Conservation (phyloP, 805 yeast species). For the Schwanniomyces sp. region DNA sequence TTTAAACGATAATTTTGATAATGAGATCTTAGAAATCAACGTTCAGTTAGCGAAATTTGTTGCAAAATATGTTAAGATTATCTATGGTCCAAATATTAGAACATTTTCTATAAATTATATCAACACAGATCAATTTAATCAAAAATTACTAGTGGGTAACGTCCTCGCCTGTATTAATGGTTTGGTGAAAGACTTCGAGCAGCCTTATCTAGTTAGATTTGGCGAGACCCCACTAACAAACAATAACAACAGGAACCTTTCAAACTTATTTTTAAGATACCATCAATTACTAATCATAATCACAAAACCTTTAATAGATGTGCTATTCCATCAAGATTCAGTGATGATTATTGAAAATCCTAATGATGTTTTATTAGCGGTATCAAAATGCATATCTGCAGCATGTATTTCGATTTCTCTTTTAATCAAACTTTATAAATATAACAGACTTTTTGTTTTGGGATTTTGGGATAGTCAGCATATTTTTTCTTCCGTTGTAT, state of each 20-base stretch:
- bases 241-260: slow-evolving; percentile 22
- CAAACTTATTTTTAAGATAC: slow-evolving; percentile 36
- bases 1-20: slow-evolving; percentile 29
- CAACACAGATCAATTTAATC: slow-evolving; percentile 40
- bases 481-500: slow-evolving; percentile 30
- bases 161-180: slow-evolving; percentile 27
- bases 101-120: slow-evolving; percentile 40
- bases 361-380: slow-evolving; percentile 21
- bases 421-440: slow-evolving; percentile 24
- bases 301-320: slow-evolving; percentile 32
- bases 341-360: slow-evolving; percentile 20
- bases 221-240: slow-evolving; percentile 18
- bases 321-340: slow-evolving; percentile 27
- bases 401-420: slow-evolving; percentile 32
- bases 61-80: slow-evolving; percentile 32
- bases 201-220: slow-evolving; percentile 23
- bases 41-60: slow-evolving; percentile 40
- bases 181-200: slow-evolving; percentile 31
- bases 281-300: slow-evolving; percentile 32
- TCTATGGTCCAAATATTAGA: slow-evolving; percentile 41
- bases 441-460: slow-evolving; percentile 26
- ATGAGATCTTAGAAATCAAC: slow-evolving; percentile 30
- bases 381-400: slow-evolving; percentile 26
- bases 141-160: slow-evolving; percentile 29
- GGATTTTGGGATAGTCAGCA: slow-evolving; percentile 45